Evolutionary conservation across 2,329 filamentous ascomycete species (phyloP).

Genomic region (Aspergillus tubingensis): DNA sequence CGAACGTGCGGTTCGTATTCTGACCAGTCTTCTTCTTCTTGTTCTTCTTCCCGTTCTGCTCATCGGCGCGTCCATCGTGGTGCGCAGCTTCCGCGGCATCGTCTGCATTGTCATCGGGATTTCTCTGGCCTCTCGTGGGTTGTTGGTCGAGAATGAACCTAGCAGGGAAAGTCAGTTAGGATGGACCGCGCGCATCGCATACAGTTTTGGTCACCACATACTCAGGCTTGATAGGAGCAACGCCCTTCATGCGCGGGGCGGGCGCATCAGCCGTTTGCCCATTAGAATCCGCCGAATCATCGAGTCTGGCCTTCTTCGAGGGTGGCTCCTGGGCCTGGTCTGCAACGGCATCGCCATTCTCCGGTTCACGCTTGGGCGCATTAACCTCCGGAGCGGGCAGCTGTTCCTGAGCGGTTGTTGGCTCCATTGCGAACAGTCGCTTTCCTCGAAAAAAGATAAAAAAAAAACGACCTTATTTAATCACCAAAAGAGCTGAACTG

Average conservation of each 20-base stretch:
- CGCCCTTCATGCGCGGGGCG: slow-evolving; percentile 53
- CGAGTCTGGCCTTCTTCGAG: slow-evolving; percentile 62
- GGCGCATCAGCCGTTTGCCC: slow-evolving; percentile 27
- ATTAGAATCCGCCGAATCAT: slow-evolving; percentile 34
- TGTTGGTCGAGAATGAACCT: slow-evolving; percentile 36
- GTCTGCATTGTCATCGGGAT: slow-evolving; percentile 48
- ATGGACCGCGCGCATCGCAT: not conserved
- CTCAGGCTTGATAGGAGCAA: slow-evolving; percentile 74
- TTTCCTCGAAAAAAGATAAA: not conserved
- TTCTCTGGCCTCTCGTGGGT: slow-evolving; percentile 20
- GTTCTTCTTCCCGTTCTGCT: slow-evolving; percentile 46
- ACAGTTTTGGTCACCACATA: slow-evolving; percentile 40
- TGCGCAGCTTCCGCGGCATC: slow-evolving; percentile 62
- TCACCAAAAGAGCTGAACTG: not conserved
- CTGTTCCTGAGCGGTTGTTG: slow-evolving; percentile 9
- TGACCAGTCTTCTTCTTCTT: slow-evolving; percentile 70
- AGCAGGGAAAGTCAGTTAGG: slow-evolving; percentile 7
- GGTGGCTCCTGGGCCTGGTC: slow-evolving; percentile 47
- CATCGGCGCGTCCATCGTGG: slow-evolving; percentile 43
- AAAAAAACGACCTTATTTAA: not conserved
- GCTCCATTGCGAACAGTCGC: slow-evolving; percentile 15
- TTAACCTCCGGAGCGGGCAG: slow-evolving; percentile 18
- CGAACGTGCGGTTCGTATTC: slow-evolving; percentile 81
- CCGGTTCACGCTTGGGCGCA: slow-evolving; percentile 22
- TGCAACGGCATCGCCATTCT: slow-evolving; percentile 30